Conservation (phyloP, 2,329 filamentous ascomycete genomes). For the Diaporthe aspalathi region DNA sequence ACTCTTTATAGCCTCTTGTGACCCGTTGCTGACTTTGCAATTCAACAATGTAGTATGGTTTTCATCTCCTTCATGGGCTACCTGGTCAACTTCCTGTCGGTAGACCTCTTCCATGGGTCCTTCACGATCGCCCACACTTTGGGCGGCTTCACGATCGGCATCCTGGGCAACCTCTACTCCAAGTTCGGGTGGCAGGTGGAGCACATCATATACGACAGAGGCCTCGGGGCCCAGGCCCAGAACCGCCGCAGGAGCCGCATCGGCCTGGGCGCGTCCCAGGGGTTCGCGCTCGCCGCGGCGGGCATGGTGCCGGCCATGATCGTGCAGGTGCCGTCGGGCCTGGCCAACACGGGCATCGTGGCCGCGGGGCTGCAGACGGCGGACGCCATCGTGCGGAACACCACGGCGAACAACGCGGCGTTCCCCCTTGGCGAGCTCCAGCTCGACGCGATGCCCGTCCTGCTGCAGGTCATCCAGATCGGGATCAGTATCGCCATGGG, state of each 20-base stretch:
- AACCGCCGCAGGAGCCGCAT: slow-evolving; percentile 14
- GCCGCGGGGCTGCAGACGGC: slow-evolving; percentile 14
- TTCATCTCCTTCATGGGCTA: slow-evolving; percentile 26
- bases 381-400: slow-evolving; percentile 24
- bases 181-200: slow-evolving; percentile 20
- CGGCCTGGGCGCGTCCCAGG: slow-evolving; percentile 9
- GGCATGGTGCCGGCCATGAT: slow-evolving; percentile 23
- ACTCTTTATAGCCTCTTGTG: no score
- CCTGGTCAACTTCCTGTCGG: slow-evolving; percentile 16
- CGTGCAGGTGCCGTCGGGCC: slow-evolving; percentile 9
- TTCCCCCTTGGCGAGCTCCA: slow-evolving; percentile 20
- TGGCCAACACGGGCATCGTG: slow-evolving; percentile 24
- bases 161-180: slow-evolving; percentile 15
- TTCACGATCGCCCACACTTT: slow-evolving; percentile 10
- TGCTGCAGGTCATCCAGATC: slow-evolving; percentile 28
- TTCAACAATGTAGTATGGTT: not conserved
- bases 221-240: not conserved
- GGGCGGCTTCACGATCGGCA: slow-evolving; percentile 15
- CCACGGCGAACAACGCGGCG: slow-evolving; percentile 17
- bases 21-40: not conserved
- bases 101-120: slow-evolving; percentile 19
- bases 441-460: slow-evolving; percentile 17
- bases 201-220: slow-evolving; percentile 5
- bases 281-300: slow-evolving; percentile 15
- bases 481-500: slow-evolving; percentile 26